Conservation (phyloP, 2,329 filamentous ascomycete species). For the Xylariomycetidae sp. region DNA sequence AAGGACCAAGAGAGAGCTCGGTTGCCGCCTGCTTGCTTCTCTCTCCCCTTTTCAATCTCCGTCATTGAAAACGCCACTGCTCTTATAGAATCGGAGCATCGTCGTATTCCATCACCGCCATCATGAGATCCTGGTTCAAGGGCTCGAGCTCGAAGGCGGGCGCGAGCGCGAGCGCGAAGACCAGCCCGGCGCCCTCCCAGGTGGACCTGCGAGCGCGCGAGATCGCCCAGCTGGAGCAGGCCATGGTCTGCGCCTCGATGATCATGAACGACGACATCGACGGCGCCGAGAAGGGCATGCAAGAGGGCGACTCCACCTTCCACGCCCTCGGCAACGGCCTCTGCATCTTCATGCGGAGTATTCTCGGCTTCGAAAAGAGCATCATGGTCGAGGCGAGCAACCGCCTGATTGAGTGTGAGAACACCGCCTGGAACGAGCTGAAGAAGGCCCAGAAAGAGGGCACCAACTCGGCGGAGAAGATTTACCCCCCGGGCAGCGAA, state of each 20-base stretch:
- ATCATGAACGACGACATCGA: conserved; percentile 91
- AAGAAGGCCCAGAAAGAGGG: conserved; percentile 63
- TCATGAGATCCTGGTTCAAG: conserved; percentile 43
- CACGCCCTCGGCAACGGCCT: conserved; percentile 79
- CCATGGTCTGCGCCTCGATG: conserved; percentile 58
- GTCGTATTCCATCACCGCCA: no score
- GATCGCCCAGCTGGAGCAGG: conserved; percentile 50
- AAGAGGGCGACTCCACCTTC: conserved; percentile 73
- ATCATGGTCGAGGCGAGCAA: conserved; percentile 78
- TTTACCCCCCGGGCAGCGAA: conserved; percentile 82
- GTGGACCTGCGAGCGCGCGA: conserved; percentile 35
- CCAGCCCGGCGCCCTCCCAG: conserved; percentile 27
- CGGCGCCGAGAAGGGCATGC: conserved; percentile 67
- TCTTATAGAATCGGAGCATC: no score
- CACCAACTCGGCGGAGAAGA: conserved; percentile 24
- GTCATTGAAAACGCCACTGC: no score
- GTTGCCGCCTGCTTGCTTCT: no score
- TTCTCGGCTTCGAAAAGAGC: conserved; percentile 86
- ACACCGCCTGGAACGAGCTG: conserved; percentile 67
- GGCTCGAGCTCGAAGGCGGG: conserved; percentile 45
- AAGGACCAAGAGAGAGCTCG: no score
- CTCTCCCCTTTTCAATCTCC: no score
- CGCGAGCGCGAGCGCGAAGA: conserved; percentile 29
- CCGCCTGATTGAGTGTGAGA: conserved; percentile 69
- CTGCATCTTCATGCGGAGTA: conserved; percentile 76